A percentile compares a stretch with the other conserved stretches of the same genome.
Conservation (phyloP, 2,329 filamentous ascomycete species). For the Arthrobotrys iridis region DNA sequence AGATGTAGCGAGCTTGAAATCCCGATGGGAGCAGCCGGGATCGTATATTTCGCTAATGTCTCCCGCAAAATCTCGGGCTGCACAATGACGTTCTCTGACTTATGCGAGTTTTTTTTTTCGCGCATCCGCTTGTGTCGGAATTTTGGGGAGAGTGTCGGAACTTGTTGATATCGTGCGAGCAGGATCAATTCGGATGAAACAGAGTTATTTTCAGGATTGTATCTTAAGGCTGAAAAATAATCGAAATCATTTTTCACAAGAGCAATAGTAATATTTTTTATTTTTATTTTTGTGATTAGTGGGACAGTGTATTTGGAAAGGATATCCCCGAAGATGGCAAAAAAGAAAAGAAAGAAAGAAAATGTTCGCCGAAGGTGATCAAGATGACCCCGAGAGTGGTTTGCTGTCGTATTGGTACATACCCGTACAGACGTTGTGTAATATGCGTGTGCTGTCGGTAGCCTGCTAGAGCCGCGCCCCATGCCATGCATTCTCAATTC, state of each 20-base stretch:
- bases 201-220: slow-evolving; percentile 24
- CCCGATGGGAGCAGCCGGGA: slow-evolving; percentile 34
- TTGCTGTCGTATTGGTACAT: not conserved
- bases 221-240: slow-evolving; percentile 11
- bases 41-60: slow-evolving; percentile 40
- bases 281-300: slow-evolving; percentile 5
- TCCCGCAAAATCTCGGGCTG: slow-evolving; percentile 25
- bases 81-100: slow-evolving; percentile 40
- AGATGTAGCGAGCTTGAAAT: not conserved
- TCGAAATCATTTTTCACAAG: slow-evolving; percentile 1
- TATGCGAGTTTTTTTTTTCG: slow-evolving; percentile 19
- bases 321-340: not conserved
- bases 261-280: not conserved
- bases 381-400: not conserved
- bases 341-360: not conserved
- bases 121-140: slow-evolving; percentile 20
- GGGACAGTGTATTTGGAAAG: slow-evolving; percentile 4
- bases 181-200: slow-evolving; percentile 47
- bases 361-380: not conserved
- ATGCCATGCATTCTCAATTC: slow-evolving; percentile 7
- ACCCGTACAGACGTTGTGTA: slow-evolving; percentile 37
- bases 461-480: slow-evolving; percentile 27
- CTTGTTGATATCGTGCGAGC: slow-evolving; percentile 33
- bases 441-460: not conserved
- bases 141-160: not conserved